Conservation (phyloP, 2,329 filamentous ascomycete species). For the Dichotomopilus funicola region DNA sequence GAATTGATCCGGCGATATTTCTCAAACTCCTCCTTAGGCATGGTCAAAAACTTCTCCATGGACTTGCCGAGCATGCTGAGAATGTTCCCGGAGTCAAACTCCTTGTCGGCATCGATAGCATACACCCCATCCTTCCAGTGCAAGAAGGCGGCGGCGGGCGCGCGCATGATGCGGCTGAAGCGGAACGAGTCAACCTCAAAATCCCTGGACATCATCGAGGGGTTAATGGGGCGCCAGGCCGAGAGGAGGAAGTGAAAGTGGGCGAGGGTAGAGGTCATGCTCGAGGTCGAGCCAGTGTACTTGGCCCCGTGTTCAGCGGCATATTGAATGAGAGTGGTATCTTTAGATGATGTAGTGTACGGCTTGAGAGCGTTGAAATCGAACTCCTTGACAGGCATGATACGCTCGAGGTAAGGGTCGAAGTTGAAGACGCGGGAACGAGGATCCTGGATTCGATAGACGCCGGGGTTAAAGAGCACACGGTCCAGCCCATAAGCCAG, state of each 20-base stretch:
- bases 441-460: constrained; percentile 85
- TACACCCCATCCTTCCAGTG: constrained; percentile 79
- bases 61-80: constrained; percentile 90
- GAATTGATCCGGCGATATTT: constrained; percentile 67
- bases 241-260: constrained; percentile 95
- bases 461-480: constrained; percentile 91
- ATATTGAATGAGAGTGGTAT: constrained; percentile 62
- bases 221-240: constrained; percentile 67
- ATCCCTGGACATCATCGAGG: constrained; percentile 56
- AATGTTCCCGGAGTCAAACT: constrained; percentile 77
- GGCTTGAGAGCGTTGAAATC: constrained; percentile 80
- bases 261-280: constrained; percentile 79
- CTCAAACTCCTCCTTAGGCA: constrained; percentile 77
- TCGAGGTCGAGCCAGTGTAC: constrained; percentile 93
- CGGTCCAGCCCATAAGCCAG: constrained; percentile 73
- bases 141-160: constrained; percentile 75
- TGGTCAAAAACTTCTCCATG: constrained; percentile 89
- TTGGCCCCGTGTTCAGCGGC: constrained; percentile 63
- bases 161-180: constrained; percentile 67
- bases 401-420: constrained; percentile 83
- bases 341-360: constrained; percentile 89
- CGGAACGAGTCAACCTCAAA: constrained; percentile 56
- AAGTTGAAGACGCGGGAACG: constrained; percentile 91
- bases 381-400: constrained; percentile 91
- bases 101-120: constrained; percentile 92